These are phyloP conservation scores for Royoungia palumana DNA, from an alignment of 768 basidiomycete species.

Conservation along the genomic window DNA sequence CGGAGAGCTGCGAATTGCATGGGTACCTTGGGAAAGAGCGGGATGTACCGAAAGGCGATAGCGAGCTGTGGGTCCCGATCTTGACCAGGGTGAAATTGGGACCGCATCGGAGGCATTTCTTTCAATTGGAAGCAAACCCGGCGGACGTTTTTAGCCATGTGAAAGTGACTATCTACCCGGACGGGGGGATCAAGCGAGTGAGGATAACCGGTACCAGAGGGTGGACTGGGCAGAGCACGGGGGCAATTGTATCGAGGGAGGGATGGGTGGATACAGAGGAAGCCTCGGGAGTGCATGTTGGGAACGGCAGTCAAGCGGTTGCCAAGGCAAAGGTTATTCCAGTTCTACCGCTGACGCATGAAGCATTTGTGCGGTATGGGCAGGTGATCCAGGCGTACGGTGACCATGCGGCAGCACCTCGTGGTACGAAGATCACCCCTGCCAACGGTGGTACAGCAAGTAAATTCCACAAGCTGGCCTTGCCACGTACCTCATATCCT, in stretches of 20 bases:
- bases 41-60: constrained; percentile 38
- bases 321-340: constrained; percentile 38
- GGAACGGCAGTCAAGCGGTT: constrained; percentile 2
- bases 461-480: constrained; percentile 90
- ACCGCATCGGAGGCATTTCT: constrained; percentile 86
- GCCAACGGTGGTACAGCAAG: constrained; percentile 89
- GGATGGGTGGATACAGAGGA: constrained; percentile 3
- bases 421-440: constrained; percentile 64
- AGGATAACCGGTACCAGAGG: constrained; percentile 69
- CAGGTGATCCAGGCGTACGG: constrained; percentile 87
- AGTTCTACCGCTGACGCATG: constrained; percentile 70
- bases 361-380: constrained; percentile 87
- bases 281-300: not conserved
- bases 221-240: constrained; percentile 11
- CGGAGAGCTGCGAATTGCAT: constrained; percentile 80
- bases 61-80: constrained; percentile 64
- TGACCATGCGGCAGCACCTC: constrained; percentile 62
- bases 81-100: constrained; percentile 78
- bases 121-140: constrained; percentile 70
- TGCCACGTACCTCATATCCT: constrained; percentile 67
- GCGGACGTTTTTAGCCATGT: constrained; percentile 73
- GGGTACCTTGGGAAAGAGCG: constrained; percentile 38
- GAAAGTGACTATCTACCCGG: constrained; percentile 85
- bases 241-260: constrained; percentile 6
- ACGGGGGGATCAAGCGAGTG: constrained; percentile 94